Conservation (phyloP, 495 filamentous ascomycete genomes). For the Astrocystis sublimbata region DNA sequence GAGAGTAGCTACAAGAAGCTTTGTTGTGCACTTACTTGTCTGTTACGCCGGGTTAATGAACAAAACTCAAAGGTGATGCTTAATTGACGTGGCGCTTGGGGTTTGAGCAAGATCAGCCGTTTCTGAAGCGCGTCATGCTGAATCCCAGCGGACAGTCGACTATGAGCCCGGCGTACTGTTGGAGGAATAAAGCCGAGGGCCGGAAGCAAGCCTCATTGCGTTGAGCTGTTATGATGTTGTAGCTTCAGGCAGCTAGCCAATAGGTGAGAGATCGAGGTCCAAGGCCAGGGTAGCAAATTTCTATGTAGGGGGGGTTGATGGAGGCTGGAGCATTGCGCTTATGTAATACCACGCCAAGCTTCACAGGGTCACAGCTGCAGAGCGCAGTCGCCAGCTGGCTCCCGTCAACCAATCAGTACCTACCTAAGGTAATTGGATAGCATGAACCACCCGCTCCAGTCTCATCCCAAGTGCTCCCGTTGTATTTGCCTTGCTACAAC, state of each 20-base stretch:
- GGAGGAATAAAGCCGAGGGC: neutral
- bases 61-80: neutral
- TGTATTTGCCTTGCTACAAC: too few species aligned
- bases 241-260: neutral
- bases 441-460: too few species aligned
- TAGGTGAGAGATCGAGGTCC: neutral
- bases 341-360: too few species aligned
- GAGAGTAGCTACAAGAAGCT: neutral
- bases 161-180: neutral
- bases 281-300: neutral
- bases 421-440: too few species aligned
- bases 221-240: constrained; percentile 3
- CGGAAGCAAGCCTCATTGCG: constrained; percentile 1
- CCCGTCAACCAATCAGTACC: too few species aligned
- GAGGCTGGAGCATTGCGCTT: too few species aligned
- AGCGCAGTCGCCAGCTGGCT: too few species aligned
- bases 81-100: neutral
- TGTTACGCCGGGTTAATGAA: neutral
- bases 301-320: too few species aligned
- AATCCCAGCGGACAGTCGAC: neutral
- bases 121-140: constrained; percentile 4
- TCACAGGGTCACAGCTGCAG: too few species aligned
- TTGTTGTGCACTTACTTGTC: too few species aligned
- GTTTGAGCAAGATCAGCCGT: neutral
- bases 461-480: too few species aligned